A percentile compares a stretch with the other conserved stretches of the same genome.
Evolutionary conservation across 1,284 basidiomycete species (phyloP).

Genomic region (Ganoderma meredithae): DNA sequence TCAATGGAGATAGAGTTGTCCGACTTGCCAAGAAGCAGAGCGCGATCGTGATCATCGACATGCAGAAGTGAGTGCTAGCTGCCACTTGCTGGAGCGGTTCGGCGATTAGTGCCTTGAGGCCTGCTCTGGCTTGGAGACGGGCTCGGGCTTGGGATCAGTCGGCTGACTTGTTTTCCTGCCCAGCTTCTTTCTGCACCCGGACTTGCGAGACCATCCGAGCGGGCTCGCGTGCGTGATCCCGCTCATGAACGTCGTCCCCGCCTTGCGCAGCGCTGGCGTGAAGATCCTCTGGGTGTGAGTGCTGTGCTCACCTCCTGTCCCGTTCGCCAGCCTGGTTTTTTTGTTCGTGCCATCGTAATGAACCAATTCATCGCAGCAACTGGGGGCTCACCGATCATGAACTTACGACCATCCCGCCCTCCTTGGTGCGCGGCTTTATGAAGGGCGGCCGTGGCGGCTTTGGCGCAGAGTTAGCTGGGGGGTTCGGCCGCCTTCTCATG

Average conservation of each 20-base stretch:
- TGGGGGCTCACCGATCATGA: slow-evolving; percentile 75
- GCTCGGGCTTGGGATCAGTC: background rate
- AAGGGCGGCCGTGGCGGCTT: slow-evolving; percentile 62
- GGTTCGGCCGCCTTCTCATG: slow-evolving; percentile 69
- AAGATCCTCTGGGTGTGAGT: slow-evolving; percentile 74
- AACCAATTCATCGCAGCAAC: slow-evolving; percentile 51
- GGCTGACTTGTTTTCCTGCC: slow-evolving; percentile 1
- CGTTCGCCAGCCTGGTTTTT: background rate
- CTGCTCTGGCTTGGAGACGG: background rate
- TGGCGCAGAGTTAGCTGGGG: slow-evolving; percentile 60
- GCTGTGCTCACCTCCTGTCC: background rate
- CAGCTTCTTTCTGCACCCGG: slow-evolving; percentile 73
- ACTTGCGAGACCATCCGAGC: slow-evolving; percentile 60
- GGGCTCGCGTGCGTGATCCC: slow-evolving; percentile 67
- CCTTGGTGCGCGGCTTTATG: slow-evolving; percentile 57
- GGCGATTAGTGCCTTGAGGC: background rate
- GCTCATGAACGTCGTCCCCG: slow-evolving; percentile 56
- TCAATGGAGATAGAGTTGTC: slow-evolving; percentile 57
- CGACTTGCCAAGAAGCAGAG: slow-evolving; percentile 57
- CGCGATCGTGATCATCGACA: slow-evolving; percentile 71
- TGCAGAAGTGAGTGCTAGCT: slow-evolving; percentile 67
- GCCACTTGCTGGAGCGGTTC: slow-evolving; percentile 14
- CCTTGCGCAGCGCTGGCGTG: slow-evolving; percentile 58
- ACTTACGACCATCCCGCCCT: slow-evolving; percentile 66
- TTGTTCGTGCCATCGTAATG: background rate